Percentiles rank a stretch among this genome's conserved stretches.
These are phyloP conservation scores for Podaxis carcinomalis DNA, from an alignment of 768 basidiomycete genomes.

Conservation along the genomic window DNA sequence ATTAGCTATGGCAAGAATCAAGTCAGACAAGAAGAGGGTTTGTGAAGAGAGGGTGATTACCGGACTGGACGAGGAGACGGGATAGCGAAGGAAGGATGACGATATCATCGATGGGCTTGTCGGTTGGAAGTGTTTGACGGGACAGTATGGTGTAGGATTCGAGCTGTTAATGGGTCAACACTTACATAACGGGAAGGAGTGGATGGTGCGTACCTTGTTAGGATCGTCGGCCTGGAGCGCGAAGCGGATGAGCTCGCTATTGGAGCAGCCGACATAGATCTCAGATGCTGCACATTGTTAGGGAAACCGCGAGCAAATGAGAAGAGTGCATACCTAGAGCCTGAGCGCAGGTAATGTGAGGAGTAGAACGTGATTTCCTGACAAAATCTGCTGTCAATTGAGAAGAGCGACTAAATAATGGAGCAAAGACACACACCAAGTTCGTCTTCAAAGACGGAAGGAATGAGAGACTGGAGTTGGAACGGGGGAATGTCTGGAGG, in stretches of 20 bases:
- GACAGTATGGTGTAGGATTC: slow-evolving; percentile 66
- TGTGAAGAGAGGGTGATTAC: slow-evolving; percentile 27
- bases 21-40: slow-evolving; percentile 2
- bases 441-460: slow-evolving; percentile 2
- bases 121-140: slow-evolving; percentile 62
- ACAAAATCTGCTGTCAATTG: slow-evolving; percentile 3
- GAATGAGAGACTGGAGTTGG: slow-evolving; percentile 44
- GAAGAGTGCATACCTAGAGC: slow-evolving; percentile 44
- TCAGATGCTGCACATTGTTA: slow-evolving; percentile 55
- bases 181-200: not conserved
- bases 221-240: slow-evolving; percentile 58
- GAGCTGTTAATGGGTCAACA: slow-evolving; percentile 26
- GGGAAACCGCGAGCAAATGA: not conserved
- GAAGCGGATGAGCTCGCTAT: slow-evolving; percentile 81
- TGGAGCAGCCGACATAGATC: slow-evolving; percentile 81
- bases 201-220: slow-evolving; percentile 33
- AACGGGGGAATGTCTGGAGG: slow-evolving; percentile 47
- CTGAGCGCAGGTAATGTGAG: slow-evolving; percentile 45
- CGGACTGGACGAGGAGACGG: slow-evolving; percentile 71
- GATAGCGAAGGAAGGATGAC: slow-evolving; percentile 73
- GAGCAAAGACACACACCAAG: not conserved
- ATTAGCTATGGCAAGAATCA: slow-evolving; percentile 33
- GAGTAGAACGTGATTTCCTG: not conserved
- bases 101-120: slow-evolving; percentile 77
- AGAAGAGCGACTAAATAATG: not conserved